These are phyloP conservation scores for Lanmaoa pseudosensibilis DNA, from an alignment of 768 basidiomycete species.

Conservation along the genomic window DNA sequence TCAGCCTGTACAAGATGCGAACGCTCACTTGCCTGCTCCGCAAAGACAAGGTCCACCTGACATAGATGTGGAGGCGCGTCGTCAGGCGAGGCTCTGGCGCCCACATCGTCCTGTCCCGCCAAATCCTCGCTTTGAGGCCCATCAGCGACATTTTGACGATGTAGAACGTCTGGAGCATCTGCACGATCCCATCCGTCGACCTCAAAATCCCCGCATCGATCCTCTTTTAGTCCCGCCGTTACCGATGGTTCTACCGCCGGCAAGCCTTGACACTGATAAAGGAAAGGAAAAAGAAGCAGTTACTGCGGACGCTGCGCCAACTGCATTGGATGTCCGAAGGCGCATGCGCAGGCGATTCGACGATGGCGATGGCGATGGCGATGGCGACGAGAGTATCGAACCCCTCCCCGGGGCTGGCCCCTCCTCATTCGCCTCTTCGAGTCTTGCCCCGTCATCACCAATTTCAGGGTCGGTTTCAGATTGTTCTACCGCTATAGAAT, in stretches of 20 bases:
- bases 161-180: conserved; percentile 13
- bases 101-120: conserved; percentile 22
- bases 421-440: conserved; percentile 1
- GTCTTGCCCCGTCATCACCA: not conserved
- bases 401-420: conserved; percentile 5
- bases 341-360: conserved; percentile 23
- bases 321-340: conserved; percentile 10
- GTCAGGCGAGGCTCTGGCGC: conserved; percentile 26
- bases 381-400: conserved; percentile 4
- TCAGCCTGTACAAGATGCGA: conserved; percentile 20
- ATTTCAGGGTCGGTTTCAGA: not conserved
- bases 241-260: not conserved
- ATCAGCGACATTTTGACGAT: conserved; percentile 17
- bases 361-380: conserved; percentile 4
- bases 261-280: conserved; percentile 14
- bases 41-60: conserved; percentile 18
- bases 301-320: not conserved
- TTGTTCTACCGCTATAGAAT: conserved; percentile 14
- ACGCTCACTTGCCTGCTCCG: conserved; percentile 18
- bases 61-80: conserved; percentile 24
- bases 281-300: conserved; percentile 27
- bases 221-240: conserved; percentile 8
- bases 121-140: conserved; percentile 23
- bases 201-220: conserved; percentile 15
- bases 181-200: conserved; percentile 18